These are phyloP conservation scores for Xylariomycetidae sp. DNA, from an alignment of 2,329 filamentous ascomycete species.

Conservation along the genomic window DNA sequence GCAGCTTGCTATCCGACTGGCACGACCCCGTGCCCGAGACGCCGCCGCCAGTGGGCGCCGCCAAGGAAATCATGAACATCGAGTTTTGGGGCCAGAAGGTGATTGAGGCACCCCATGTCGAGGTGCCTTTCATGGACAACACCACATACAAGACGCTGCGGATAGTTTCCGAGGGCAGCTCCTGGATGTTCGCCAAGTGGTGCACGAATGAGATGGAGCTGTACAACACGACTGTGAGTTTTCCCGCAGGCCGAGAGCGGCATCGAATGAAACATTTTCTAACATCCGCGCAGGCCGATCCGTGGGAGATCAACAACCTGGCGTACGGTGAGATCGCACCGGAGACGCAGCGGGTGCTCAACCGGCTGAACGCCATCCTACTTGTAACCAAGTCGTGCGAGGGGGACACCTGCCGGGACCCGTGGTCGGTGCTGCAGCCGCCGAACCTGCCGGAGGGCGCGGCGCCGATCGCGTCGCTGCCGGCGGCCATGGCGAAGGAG, in stretches of 20 bases:
- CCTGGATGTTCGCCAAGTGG: slow-evolving; percentile 10
- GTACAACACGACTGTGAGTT: slow-evolving; percentile 5
- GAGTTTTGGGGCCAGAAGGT: slow-evolving; percentile 12
- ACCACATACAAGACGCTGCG: slow-evolving; percentile 12
- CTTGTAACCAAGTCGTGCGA: slow-evolving; percentile 10
- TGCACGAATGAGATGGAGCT: slow-evolving; percentile 11
- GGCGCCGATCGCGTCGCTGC: neutral
- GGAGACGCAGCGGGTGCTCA: slow-evolving; percentile 6
- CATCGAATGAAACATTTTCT: neutral
- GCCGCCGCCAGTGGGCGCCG: slow-evolving; percentile 5
- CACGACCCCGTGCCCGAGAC: slow-evolving; percentile 3
- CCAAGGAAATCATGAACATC: slow-evolving; percentile 10
- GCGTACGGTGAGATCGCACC: slow-evolving; percentile 9
- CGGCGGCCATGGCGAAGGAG: neutral
- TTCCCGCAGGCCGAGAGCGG: neutral
- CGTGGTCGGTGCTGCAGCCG: neutral
- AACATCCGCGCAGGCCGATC: slow-evolving; percentile 5
- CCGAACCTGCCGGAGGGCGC: too few species aligned
- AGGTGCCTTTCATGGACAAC: slow-evolving; percentile 1
- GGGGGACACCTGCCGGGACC: neutral
- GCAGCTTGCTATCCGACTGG: slow-evolving; percentile 9
- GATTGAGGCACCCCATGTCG: slow-evolving; percentile 6
- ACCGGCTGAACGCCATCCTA: slow-evolving; percentile 9
- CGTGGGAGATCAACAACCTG: slow-evolving; percentile 9
- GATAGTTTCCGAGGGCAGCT: slow-evolving; percentile 7